Conservation (phyloP, 2,329 filamentous ascomycete genomes). For the Pleoardoris graminearum region DNA sequence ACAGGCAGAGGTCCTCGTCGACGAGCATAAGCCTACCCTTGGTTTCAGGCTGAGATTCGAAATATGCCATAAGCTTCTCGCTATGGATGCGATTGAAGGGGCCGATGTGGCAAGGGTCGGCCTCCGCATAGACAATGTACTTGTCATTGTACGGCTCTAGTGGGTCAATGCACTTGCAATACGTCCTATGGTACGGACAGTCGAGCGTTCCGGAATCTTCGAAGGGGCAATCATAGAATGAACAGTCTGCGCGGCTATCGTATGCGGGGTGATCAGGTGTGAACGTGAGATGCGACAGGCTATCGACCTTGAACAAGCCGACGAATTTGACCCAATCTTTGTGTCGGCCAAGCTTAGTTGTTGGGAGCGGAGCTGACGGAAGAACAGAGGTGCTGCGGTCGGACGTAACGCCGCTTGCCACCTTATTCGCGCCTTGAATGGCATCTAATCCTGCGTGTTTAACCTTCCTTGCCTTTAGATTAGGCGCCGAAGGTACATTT, state of each 20-base stretch:
- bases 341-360: conserved; percentile 21
- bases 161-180: conserved; percentile 25
- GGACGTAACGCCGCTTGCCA: too few species aligned
- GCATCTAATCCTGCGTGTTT: too few species aligned
- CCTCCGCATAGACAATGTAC: conserved; percentile 23
- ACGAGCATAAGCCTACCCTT: conserved; percentile 30
- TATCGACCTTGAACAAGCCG: conserved; percentile 20
- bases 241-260: conserved; percentile 4
- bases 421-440: background rate
- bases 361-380: background rate
- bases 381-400: too few species aligned
- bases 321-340: conserved; percentile 24
- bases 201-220: conserved; percentile 18
- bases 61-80: conserved; percentile 23
- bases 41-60: conserved; percentile 18
- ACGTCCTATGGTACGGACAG: conserved; percentile 28
- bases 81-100: conserved; percentile 27
- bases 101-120: conserved; percentile 14
- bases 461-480: too few species aligned
- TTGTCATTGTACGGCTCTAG: conserved; percentile 17
- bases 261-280: background rate
- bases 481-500: too few species aligned
- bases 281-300: conserved; percentile 12
- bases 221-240: conserved; percentile 20
- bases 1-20: conserved; percentile 22